Evolutionary conservation across 768 basidiomycete species (phyloP).

Genomic region (Butyriboletus loyo): DNA sequence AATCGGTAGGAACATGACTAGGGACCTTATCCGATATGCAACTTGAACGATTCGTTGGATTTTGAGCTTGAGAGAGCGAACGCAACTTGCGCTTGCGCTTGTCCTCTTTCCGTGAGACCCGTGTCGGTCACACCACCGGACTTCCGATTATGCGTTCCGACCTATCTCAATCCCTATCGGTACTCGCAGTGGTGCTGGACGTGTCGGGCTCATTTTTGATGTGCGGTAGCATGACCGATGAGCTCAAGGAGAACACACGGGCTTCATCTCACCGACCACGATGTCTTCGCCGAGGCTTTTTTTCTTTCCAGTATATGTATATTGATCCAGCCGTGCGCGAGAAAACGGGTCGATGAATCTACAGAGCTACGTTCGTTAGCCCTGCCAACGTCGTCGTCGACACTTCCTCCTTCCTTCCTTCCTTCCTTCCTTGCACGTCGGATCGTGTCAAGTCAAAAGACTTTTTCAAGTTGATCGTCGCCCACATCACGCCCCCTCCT

Average conservation of each 20-base stretch:
- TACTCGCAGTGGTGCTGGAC: no score
- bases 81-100: no score
- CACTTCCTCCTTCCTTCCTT: not conserved
- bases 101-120: no score
- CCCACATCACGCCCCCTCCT: not conserved
- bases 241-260: not conserved
- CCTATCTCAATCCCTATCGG: no score
- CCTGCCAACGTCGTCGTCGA: not conserved
- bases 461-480: not conserved
- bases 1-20: not conserved
- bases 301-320: not conserved
- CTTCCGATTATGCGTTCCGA: no score
- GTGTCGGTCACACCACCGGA: no score
- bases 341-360: not conserved
- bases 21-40: not conserved
- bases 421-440: not conserved
- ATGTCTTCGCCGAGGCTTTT: not conserved
- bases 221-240: not conserved
- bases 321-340: not conserved
- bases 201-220: not conserved
- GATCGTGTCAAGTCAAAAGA: not conserved
- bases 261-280: not conserved
- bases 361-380: not conserved
- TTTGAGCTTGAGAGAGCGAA: no score
- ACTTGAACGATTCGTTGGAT: not conserved